Base-by-base conservation (phyloP, 441 rosid genomes). In the Brassica balearica region DNA sequence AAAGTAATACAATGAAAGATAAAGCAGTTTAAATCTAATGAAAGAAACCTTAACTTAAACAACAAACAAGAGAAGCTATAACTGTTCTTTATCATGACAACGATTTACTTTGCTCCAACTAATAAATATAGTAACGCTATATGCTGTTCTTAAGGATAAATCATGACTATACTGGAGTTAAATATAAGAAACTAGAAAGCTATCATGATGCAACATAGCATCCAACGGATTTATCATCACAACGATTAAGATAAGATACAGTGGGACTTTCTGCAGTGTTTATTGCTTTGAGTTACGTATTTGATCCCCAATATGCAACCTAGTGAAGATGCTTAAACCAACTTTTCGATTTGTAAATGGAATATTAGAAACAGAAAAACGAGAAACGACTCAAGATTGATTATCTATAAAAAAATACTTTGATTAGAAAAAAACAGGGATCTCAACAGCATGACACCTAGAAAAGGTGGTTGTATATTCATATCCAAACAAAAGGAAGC, bases 1-100 rank as follows among this genome's bases (percentile, higher is more conserved):
- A 59, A 75, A 66, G 8, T 11, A 51, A 36, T 15, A 71, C 7
- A 71, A 23, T 25, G 53, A 66, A 66, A 29, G 65, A 75, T 5
- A 48, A 59, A 71, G 64, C 59, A 65, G 25, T 71, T 69, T 65
- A 17, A 19, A 20, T 20, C 64, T 20, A 64, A 9, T 46, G 65
- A 60, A n/a, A 68, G 75, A 65, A 74, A 51, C 74, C 74, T 64
- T n/a, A 36, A 69, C 43, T 25, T 62, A 68, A 22, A 32, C 69
- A 65, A 70, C 58, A 32, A 65, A 69, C 71, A 55, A 51, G 62
- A 64, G 48, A 74, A 36, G 38, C 60, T 38, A 63, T 63, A 65
- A 58, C 3, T 43, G 68, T 29, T 75, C 10, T 68, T 69, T 8
- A 19, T 43, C 79, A 51, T 2, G 17, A 80, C 20, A 41, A 38